Evolutionary conservation across 192 early-diverging fungal species (phyloP), one percentile per base, ranked within the genome.

Genomic region (Coemansia umbellata): DNA sequence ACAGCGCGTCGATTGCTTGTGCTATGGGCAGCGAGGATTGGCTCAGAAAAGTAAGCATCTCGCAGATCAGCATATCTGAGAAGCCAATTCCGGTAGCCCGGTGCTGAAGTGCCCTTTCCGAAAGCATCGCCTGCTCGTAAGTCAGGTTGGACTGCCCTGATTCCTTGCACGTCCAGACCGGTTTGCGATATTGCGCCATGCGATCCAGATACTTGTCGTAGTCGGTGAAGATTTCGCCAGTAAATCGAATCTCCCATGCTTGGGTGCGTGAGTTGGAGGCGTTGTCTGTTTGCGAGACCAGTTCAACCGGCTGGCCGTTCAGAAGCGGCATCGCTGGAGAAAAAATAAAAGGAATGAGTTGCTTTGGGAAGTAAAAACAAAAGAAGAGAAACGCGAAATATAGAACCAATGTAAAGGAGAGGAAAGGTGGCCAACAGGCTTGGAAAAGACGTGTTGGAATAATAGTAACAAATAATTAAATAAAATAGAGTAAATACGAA

Each of bases 41-140:
- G 54, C 59, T 69, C 30, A 77, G 43, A 35, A 78, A 77, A 30
- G 48, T 55, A 9, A 79, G 62, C 63, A 70, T 76, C 23, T 63
- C 60, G 49, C 63, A 64, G 13, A 70, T 30, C 1, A 81, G 53
- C 53, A 21, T 74, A 69, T 72, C 84, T 81, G 91, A 86, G 55
- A 88, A 92, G 47, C 92, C 90, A 23, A 89, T 81, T 19, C 87
- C 85, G 31, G 85, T 80, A 1, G 83, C 65, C 33, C 73, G 63
- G 13, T 83, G 80, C 39, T 77, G 75, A 37, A 84, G 84, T 10
- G 81, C 80, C 8, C 79, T 70, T 57, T 97, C 94, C 11, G 82
- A 87, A 31, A 84, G 64, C 17, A 88, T 63, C 0, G 94, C 94
- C 53, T 93, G 83, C 51, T 85, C 80, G 52, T 86, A 97, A 0